Evolutionary conservation across 2,329 filamentous ascomycete genomes (phyloP), one percentile per base, ranked within the genome.

Genomic region (Ophiostoma sp.): DNA sequence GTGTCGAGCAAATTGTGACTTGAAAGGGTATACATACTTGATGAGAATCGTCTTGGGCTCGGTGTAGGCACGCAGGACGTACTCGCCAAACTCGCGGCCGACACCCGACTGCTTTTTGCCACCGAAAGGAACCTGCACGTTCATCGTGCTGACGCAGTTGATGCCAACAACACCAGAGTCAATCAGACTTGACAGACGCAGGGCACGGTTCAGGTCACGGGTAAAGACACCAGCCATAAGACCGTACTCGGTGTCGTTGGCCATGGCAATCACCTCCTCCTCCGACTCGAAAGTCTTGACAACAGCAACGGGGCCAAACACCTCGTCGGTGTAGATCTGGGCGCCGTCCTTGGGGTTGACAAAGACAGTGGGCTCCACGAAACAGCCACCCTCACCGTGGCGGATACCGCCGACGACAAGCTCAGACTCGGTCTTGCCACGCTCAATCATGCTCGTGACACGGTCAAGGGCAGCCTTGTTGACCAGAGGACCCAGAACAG

Each of bases 401-500:
- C 50, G 83, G 28, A 55, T 57, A 25, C 89, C 90, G 39, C 90
- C 90, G 1, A 85, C 82, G 36, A 85, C 79, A 22, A 81, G 77
- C 22, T 80, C 78, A 2, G 70, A 69, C n/a, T 75, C 75, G 33
- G 78, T 79, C 52, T 66, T 68, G 42, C 79, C 81, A 1, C 79
- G 45, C 42, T 82, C 79, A 25, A 84, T 77, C 74, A 82, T 83
- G 42, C 76, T 76, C 25, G 92, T 83, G 2, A 93, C 86, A 22
- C 87, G 83, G 70, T 91, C 88, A 76, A 88, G 89, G 77, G 91
- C 89, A 22, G 84, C 79, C 79, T 89, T 88, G 74, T 85, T 83
- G 17, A 82, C 83, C 73, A 84, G 80, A 11, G 86, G 86, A 0
- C 86, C 85, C 50, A 80, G 79, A 25, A 76, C 75, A 17, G 79